These are phyloP conservation scores for Euphorbia peplus DNA, from an alignment of 345 rosid genomes.

Conservation along the genomic window DNA sequence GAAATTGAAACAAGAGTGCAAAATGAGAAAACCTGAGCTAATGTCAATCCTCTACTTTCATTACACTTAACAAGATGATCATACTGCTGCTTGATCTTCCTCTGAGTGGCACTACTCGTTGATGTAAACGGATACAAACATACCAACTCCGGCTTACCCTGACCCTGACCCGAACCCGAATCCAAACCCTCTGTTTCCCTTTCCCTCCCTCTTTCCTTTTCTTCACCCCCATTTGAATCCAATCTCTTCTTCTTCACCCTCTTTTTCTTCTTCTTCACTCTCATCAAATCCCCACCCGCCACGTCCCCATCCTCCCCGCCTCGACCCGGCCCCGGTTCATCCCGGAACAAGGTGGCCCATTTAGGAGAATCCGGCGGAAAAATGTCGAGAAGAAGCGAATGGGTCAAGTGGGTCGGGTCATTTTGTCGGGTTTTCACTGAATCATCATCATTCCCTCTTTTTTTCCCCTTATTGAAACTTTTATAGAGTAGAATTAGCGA, in stretches of 20 bases:
- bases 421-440: slow-evolving; percentile 20
- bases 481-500: slow-evolving; percentile 39
- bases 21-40: slow-evolving; percentile 59
- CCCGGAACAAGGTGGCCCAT: slow-evolving; percentile 33
- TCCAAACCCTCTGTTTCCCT: no score
- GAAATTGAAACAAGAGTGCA: background rate
- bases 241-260: slow-evolving; percentile 53
- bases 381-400: slow-evolving; percentile 48
- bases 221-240: slow-evolving; percentile 31
- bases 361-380: slow-evolving; percentile 44
- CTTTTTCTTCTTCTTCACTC: slow-evolving; percentile 30
- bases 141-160: slow-evolving; percentile 54
- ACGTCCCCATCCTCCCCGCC: slow-evolving; percentile 22
- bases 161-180: slow-evolving; percentile 31
- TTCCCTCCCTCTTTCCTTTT: slow-evolving; percentile 15
- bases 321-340: slow-evolving; percentile 15
- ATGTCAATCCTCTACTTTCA: slow-evolving; percentile 61
- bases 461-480: slow-evolving; percentile 17
- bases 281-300: slow-evolving; percentile 4
- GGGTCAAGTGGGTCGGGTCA: slow-evolving; percentile 37
- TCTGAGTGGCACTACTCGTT: slow-evolving; percentile 80
- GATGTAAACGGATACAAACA: slow-evolving; percentile 82
- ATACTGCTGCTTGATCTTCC: slow-evolving; percentile 88
- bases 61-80: slow-evolving; percentile 74
- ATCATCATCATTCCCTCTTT: slow-evolving; percentile 17